Evolutionary conservation across 768 basidiomycete species (phyloP).

Genomic region (Russula sp.): DNA sequence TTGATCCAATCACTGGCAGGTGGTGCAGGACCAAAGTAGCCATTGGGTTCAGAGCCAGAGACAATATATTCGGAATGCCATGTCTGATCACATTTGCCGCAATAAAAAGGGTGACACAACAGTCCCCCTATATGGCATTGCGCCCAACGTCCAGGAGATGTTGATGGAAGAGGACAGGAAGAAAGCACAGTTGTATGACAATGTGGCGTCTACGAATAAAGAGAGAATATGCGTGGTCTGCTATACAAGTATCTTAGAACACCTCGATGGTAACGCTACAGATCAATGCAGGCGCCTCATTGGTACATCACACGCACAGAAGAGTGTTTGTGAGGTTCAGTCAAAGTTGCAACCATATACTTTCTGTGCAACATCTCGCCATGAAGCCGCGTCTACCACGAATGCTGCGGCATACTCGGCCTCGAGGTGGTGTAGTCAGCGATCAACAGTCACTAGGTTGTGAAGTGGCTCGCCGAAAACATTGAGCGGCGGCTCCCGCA

Average conservation of each 20-base stretch:
- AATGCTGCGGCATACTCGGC: conserved; percentile 79
- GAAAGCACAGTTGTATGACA: conserved; percentile 10
- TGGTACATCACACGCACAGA: background rate
- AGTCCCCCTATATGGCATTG: conserved; percentile 10
- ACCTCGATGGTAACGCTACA: background rate
- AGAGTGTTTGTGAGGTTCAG: conserved; percentile 23
- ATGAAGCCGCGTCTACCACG: conserved; percentile 55
- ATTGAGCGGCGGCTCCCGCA: conserved; percentile 52
- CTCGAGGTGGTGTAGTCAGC: conserved; percentile 85
- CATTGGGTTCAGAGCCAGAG: no score
- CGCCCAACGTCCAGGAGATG: conserved; percentile 14
- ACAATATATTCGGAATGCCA: background rate
- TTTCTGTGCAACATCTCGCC: conserved; percentile 57
- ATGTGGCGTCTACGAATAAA: conserved; percentile 2
- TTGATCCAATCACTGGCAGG: no score
- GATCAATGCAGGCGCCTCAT: background rate
- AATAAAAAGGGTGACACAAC: background rate
- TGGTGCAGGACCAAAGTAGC: background rate
- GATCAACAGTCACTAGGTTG: conserved; percentile 86
- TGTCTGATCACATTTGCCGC: conserved; percentile 12
- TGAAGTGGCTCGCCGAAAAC: conserved; percentile 85
- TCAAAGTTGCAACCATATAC: conserved; percentile 64
- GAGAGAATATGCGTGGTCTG: conserved; percentile 8
- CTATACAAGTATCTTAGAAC: conserved; percentile 6
- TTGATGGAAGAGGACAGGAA: conserved; percentile 11